A percentile compares a stretch with the other conserved stretches of the same genome.
Evolutionary conservation across 306 rosid genomes (phyloP).

Genomic region (Argentina anserina): DNA sequence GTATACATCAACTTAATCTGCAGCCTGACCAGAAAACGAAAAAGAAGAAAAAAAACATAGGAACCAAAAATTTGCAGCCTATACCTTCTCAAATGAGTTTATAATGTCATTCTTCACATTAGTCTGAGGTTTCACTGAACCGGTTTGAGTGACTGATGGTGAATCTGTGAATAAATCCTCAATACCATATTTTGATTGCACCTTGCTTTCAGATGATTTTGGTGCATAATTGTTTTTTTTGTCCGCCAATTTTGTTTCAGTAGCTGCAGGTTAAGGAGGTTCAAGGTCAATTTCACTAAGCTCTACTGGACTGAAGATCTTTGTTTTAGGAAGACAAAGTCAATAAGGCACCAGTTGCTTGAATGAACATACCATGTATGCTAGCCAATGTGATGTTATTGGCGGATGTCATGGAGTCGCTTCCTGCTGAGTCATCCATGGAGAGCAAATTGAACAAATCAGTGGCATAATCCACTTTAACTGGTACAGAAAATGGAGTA

Average conservation of each 20-base stretch:
- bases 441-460: slow-evolving; percentile 21
- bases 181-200: slow-evolving; percentile 6
- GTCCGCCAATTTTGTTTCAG: slow-evolving; percentile 2
- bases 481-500: slow-evolving; percentile 1
- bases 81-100: slow-evolving; percentile 15
- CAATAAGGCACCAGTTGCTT: background rate
- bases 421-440: slow-evolving; percentile 5
- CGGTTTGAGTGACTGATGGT: background rate
- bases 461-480: slow-evolving; percentile 22
- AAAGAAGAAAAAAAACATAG: background rate
- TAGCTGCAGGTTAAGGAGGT: slow-evolving; percentile 13
- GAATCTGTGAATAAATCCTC: slow-evolving; percentile 13
- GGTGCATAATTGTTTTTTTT: background rate
- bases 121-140: slow-evolving; percentile 14
- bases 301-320: background rate
- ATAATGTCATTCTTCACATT: background rate
- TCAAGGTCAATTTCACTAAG: background rate
- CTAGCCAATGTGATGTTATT: slow-evolving; percentile 1
- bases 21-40: background rate
- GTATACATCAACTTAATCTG: background rate
- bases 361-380: slow-evolving; percentile 9
- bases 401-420: background rate
- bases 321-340: background rate
- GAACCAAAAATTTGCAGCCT: background rate
- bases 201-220: slow-evolving; percentile 11